Conservation (phyloP, 495 filamentous ascomycete genomes). For the Neurospora sp. region DNA sequence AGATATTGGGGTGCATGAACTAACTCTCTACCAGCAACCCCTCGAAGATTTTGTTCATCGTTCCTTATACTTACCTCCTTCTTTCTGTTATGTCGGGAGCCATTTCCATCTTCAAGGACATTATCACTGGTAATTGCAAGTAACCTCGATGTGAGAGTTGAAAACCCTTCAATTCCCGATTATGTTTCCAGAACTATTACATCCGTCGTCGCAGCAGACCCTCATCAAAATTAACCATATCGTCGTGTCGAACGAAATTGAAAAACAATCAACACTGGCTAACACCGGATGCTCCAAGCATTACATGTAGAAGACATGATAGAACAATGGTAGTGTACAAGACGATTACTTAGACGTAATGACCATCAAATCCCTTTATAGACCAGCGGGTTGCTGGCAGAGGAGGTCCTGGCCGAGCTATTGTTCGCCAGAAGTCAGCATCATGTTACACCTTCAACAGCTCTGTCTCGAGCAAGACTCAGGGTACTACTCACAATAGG, state of each 20-base stretch:
- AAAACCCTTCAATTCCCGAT: not conserved
- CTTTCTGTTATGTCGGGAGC: too few relatives aligned
- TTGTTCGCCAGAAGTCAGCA: not conserved
- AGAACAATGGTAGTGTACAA: not conserved
- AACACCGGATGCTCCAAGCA: not conserved
- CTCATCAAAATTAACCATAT: not conserved
- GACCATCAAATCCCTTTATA: conserved; percentile 11
- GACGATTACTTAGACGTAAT: not conserved
- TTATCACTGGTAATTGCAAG: not conserved
- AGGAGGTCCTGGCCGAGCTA: conserved; percentile 26
- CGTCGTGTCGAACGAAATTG: not conserved
- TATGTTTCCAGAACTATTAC: not conserved
- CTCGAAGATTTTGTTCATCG: not conserved
- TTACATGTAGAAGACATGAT: not conserved
- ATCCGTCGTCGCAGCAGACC: not conserved
- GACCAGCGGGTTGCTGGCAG: conserved; percentile 28
- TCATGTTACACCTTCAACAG: not conserved
- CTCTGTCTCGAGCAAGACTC: not conserved
- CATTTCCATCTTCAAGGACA: too few relatives aligned
- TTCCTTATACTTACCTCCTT: too few relatives aligned
- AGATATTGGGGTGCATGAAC: too few relatives aligned
- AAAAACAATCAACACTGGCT: not conserved
- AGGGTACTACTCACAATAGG: conserved; percentile 19
- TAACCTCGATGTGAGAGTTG: not conserved
- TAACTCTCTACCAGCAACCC: too few relatives aligned